A percentile compares a stretch with the other conserved stretches of the same genome.
phyloP scores from a whole-genome alignment of 2,329 filamentous ascomycete genomes.

The Colletotrichum orbiculare region DNA sequence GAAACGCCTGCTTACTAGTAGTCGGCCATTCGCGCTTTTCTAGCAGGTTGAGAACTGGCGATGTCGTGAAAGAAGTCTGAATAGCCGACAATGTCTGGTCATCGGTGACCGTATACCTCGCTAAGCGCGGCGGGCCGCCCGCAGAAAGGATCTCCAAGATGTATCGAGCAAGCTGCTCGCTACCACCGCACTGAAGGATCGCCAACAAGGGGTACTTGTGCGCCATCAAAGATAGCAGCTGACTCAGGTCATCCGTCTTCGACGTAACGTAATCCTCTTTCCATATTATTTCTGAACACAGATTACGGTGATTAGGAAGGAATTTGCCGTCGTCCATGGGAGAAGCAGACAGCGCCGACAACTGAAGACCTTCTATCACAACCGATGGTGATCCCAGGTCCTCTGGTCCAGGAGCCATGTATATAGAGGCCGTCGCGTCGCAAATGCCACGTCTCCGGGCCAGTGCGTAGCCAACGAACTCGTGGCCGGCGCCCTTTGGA shows the following conservation, averaged over 20 bases:
- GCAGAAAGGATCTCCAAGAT: slow-evolving; percentile 43
- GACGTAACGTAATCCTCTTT: slow-evolving; percentile 49
- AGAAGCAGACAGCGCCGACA: slow-evolving; percentile 50
- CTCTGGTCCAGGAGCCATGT: slow-evolving; percentile 50
- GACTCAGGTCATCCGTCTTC: slow-evolving; percentile 36
- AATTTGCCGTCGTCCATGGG: slow-evolving; percentile 48
- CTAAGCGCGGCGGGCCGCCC: slow-evolving; percentile 46
- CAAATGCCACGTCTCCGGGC: slow-evolving; percentile 49
- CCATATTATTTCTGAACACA: slow-evolving; percentile 63
- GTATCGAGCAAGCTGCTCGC: slow-evolving; percentile 32
- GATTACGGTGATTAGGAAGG: slow-evolving; percentile 59
- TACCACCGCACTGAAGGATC: slow-evolving; percentile 53
- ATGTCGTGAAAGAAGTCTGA: slow-evolving; percentile 33
- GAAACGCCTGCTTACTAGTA: slow-evolving; percentile 39
- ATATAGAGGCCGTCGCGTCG: slow-evolving; percentile 55
- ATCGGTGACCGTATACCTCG: slow-evolving; percentile 47
- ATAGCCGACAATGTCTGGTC: background rate
- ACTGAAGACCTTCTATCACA: slow-evolving; percentile 56
- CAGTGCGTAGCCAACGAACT: slow-evolving; percentile 55
- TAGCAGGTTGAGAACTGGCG: slow-evolving; percentile 40
- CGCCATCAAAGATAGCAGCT: slow-evolving; percentile 47
- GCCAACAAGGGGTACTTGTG: slow-evolving; percentile 53
- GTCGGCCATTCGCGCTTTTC: slow-evolving; percentile 41
- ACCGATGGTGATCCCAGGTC: slow-evolving; percentile 49
- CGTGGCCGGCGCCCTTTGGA: slow-evolving; percentile 44